Percentiles rank a stretch among this genome's conserved stretches.
phyloP scores from a whole-genome alignment of 164 flowering plant genomes.

The Vitis riparia region DNA sequence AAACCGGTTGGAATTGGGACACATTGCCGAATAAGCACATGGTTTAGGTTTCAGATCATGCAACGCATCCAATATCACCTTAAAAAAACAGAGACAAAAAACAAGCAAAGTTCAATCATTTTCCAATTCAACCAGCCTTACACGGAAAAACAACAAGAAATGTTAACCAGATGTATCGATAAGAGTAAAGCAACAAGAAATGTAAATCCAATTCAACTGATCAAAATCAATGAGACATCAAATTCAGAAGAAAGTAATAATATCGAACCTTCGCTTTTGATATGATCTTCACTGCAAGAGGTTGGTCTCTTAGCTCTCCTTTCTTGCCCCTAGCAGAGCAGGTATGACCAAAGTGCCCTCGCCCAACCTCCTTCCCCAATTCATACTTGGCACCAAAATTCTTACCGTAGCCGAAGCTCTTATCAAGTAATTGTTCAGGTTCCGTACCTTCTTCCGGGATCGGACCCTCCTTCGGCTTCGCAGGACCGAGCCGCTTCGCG shows the following conservation, averaged over 20 bases:
- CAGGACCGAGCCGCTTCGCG: conserved; percentile 58
- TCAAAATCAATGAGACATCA: neutral
- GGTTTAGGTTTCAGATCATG: too few relatives aligned
- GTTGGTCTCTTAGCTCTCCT: conserved; percentile 78
- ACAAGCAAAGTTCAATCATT: too few relatives aligned
- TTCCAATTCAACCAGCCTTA: too few relatives aligned
- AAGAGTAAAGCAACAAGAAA: neutral
- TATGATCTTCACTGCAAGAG: conserved; percentile 89
- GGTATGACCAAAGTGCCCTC: conserved; percentile 99
- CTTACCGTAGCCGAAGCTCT: conserved; percentile 85
- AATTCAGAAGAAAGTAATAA: neutral
- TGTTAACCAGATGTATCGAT: too few relatives aligned
- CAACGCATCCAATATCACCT: too few relatives aligned
- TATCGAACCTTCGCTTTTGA: conserved; percentile 81
- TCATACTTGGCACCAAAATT: conserved; percentile 90
- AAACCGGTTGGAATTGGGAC: too few relatives aligned
- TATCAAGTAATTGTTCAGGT: conserved; percentile 61
- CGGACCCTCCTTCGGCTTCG: conserved; percentile 74
- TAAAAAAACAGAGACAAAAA: too few relatives aligned
- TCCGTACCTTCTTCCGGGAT: conserved; percentile 80
- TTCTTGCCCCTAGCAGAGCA: conserved; percentile 77
- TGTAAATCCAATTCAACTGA: neutral
- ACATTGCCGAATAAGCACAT: too few relatives aligned
- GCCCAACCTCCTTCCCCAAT: conserved; percentile 86
- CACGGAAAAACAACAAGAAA: too few relatives aligned